A percentile compares a stretch with the other conserved stretches of the same genome.
Conservation (phyloP, 2,329 filamentous ascomycete species). For the Colletotrichum echinochloae region DNA sequence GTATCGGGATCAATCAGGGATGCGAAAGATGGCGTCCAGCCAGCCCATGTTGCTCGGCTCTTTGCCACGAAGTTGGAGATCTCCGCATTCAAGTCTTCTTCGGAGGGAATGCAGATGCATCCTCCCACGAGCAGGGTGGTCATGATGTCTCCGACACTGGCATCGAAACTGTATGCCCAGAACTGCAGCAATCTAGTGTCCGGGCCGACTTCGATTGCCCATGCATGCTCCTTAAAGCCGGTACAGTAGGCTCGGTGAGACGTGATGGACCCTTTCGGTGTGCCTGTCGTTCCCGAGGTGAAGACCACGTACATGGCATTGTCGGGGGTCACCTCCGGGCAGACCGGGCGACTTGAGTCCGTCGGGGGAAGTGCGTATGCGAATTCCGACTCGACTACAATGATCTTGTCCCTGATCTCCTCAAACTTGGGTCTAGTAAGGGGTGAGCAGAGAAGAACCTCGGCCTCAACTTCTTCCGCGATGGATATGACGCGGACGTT, state of each 20-base stretch:
- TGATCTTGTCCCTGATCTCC: not conserved
- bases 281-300: constrained; percentile 65
- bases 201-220: not conserved
- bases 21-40: not conserved
- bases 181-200: not conserved
- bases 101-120: not conserved
- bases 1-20: not conserved
- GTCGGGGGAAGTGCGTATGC: not conserved
- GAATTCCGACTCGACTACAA: not conserved
- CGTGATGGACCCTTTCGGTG: constrained; percentile 53
- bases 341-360: not conserved
- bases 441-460: constrained; percentile 15
- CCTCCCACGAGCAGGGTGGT: not conserved
- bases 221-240: not conserved
- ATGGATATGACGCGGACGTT: constrained; percentile 1
- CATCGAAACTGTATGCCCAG: not conserved
- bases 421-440: not conserved
- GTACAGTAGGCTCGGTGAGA: not conserved
- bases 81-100: not conserved
- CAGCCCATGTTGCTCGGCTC: not conserved
- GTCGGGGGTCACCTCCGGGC: constrained; percentile 7
- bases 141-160: not conserved
- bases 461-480: constrained; percentile 32
- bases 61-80: not conserved
- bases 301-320: constrained; percentile 57